phyloP scores from a whole-genome alignment of 176 grass and related monocot genomes.

The Triticum dicoccoides region DNA sequence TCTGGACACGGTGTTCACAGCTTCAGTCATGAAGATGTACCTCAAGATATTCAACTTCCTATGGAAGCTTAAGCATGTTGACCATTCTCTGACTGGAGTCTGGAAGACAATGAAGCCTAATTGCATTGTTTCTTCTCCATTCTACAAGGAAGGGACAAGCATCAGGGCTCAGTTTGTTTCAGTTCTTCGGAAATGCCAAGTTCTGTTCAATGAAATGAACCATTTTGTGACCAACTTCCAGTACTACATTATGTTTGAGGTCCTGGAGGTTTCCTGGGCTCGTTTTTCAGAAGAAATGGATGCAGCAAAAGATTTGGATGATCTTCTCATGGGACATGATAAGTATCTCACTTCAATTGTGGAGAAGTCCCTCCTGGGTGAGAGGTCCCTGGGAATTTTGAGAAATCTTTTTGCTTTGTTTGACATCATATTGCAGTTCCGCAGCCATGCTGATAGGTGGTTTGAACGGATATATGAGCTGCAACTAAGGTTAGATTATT shows the following conservation, averaged over 20 bases:
- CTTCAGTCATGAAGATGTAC: slow-evolving; percentile 89
- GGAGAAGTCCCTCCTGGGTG: slow-evolving; percentile 91
- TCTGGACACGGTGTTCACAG: slow-evolving; percentile 83
- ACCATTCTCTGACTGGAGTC: slow-evolving; percentile 75
- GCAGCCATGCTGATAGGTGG: slow-evolving; percentile 82
- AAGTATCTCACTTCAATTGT: slow-evolving; percentile 85
- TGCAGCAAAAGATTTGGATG: slow-evolving; percentile 85
- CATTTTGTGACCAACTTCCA: slow-evolving; percentile 97
- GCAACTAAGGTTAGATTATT: slow-evolving; percentile 71
- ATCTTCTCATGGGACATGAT: slow-evolving; percentile 78
- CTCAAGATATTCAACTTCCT: slow-evolving; percentile 94
- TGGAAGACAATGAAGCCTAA: slow-evolving; percentile 98
- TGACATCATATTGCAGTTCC: slow-evolving; percentile 84
- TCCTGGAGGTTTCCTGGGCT: slow-evolving; percentile 92
- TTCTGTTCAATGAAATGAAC: slow-evolving; percentile 95
- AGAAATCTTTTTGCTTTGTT: slow-evolving; percentile 77
- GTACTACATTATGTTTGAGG: slow-evolving; percentile 99
- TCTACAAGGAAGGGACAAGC: slow-evolving; percentile 69
- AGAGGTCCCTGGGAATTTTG: slow-evolving; percentile 62
- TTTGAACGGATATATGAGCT: slow-evolving; percentile 90
- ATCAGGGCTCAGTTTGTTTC: slow-evolving; percentile 67
- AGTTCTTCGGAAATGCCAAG: slow-evolving; percentile 90
- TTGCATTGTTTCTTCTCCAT: slow-evolving; percentile 84
- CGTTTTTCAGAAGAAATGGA: slow-evolving; percentile 96
- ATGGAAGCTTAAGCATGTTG: slow-evolving; percentile 89